These are phyloP conservation scores for Solioccasus polychromus DNA, from an alignment of 768 basidiomycete genomes.

Conservation along the genomic window DNA sequence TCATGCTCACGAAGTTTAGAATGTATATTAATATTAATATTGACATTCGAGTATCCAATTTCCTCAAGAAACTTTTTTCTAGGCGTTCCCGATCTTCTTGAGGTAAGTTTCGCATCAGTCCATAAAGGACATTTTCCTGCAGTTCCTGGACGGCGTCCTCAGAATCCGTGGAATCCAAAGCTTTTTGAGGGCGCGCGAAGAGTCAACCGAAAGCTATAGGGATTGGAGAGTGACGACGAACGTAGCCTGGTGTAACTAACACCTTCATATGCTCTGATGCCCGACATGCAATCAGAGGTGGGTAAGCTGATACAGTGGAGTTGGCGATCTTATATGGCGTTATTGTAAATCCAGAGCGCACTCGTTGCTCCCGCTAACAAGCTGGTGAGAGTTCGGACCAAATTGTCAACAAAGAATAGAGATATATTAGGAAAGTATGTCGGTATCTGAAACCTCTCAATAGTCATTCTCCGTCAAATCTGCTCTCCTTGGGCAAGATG, in stretches of 20 bases:
- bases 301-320: too few relatives aligned
- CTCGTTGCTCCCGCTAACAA: too few relatives aligned
- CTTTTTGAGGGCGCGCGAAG: background rate
- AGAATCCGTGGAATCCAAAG: conserved; percentile 4
- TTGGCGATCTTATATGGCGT: too few relatives aligned
- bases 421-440: conserved; percentile 35
- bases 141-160: conserved; percentile 2
- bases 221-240: conserved; percentile 6
- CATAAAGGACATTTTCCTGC: background rate
- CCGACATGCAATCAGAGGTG: too few relatives aligned
- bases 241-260: conserved; percentile 15
- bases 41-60: conserved; percentile 34
- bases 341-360: too few relatives aligned
- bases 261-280: conserved; percentile 4
- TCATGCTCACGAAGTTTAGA: conserved; percentile 32
- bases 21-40: conserved; percentile 36
- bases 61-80: conserved; percentile 41
- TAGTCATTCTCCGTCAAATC: too few relatives aligned
- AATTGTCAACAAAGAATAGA: too few relatives aligned
- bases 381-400: too few relatives aligned
- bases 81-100: conserved; percentile 31
- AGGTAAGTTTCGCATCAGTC: background rate
- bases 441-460: conserved; percentile 44
- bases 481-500: too few relatives aligned
- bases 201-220: too few relatives aligned